Evolutionary conservation across 176 grass and related monocot genomes (phyloP).

Genomic region (Carex littledalei): DNA sequence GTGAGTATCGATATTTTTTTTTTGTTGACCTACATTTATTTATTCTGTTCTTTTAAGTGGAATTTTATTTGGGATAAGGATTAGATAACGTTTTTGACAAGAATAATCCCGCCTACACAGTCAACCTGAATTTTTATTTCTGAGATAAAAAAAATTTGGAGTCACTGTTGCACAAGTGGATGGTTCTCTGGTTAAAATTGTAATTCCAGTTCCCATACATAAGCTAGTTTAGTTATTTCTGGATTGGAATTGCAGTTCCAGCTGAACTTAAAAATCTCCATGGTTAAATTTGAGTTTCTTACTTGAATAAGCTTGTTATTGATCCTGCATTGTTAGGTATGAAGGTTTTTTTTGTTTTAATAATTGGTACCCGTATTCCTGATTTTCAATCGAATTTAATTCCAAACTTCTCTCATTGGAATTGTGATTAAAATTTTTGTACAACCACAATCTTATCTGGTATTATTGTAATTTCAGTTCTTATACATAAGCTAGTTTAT

Average conservation of each 20-base stretch:
- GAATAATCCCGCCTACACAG: neutral
- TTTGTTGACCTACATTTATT: neutral
- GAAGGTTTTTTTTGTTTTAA: no score
- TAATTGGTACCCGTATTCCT: no score
- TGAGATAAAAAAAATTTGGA: neutral
- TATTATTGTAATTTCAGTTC: neutral
- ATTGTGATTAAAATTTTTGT: no score
- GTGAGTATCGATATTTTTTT: slow-evolving; percentile 38
- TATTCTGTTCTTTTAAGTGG: neutral
- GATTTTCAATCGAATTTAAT: no score
- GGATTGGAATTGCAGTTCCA: neutral
- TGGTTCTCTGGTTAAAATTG: neutral
- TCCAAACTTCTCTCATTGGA: no score
- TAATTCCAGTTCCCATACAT: neutral
- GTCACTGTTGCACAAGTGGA: neutral
- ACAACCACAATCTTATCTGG: no score
- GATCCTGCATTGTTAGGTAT: no score
- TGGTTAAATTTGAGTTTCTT: neutral
- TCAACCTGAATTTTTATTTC: neutral
- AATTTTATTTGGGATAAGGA: neutral
- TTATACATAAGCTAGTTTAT: neutral
- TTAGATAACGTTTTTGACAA: slow-evolving; percentile 9
- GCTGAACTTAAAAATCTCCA: neutral
- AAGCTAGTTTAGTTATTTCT: neutral
- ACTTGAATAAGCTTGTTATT: neutral